Evolutionary conservation across 116 monocot species (phyloP).

Genomic region (Dioscorea cayenensis): DNA sequence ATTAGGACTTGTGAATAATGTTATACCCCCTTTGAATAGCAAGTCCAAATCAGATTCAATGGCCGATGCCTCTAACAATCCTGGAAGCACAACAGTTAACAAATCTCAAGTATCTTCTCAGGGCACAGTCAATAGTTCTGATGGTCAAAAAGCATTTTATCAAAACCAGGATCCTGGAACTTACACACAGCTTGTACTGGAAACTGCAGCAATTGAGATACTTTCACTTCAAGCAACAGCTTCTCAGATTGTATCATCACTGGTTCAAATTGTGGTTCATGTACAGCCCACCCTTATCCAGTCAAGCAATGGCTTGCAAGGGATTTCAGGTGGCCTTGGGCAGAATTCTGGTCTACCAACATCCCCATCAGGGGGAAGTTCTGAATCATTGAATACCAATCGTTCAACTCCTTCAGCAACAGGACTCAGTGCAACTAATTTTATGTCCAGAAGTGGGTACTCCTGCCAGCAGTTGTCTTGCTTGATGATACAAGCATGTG

Average conservation of each 20-base stretch:
- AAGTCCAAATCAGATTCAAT: constrained; percentile 56
- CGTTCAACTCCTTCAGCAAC: constrained; percentile 39
- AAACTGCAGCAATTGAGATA: constrained; percentile 95
- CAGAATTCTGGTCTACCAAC: constrained; percentile 73
- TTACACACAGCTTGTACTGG: constrained; percentile 82
- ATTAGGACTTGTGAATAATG: constrained; percentile 74
- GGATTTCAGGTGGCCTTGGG: constrained; percentile 22
- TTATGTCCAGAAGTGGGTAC: constrained; percentile 84
- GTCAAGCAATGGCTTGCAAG: constrained; percentile 50
- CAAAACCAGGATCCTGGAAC: constrained; percentile 97
- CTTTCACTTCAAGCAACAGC: constrained; percentile 81
- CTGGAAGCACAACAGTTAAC: constrained; percentile 24
- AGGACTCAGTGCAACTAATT: constrained; percentile 40
- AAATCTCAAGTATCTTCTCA: constrained; percentile 51
- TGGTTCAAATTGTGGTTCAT: constrained; percentile 87
- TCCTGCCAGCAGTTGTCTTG: constrained; percentile 85
- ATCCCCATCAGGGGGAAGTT: constrained; percentile 69
- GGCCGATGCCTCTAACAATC: constrained; percentile 34
- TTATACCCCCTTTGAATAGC: constrained; percentile 56
- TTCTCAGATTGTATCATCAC: constrained; percentile 74
- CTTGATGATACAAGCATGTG: constrained; percentile 97
- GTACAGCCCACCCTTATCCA: constrained; percentile 84
- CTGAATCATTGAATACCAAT: constrained; percentile 47
- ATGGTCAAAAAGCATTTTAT: constrained; percentile 76
- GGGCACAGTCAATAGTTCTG: constrained; percentile 31